A percentile compares a stretch with the other conserved stretches of the same genome.
These are phyloP conservation scores for Hypericum perforatum DNA, from an alignment of 345 rosid species.

Conservation along the genomic window DNA sequence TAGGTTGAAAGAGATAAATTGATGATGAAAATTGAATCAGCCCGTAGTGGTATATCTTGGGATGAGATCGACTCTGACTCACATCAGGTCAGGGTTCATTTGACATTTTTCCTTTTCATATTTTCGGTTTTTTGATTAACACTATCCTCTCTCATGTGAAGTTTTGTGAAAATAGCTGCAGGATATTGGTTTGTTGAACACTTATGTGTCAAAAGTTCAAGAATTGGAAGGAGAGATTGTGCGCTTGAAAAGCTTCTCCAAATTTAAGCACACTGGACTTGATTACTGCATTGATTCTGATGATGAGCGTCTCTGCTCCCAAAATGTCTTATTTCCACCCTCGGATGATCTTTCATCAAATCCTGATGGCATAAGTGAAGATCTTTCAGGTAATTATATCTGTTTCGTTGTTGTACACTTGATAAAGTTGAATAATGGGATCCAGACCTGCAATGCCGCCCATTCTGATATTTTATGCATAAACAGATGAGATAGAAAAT, in stretches of 20 bases:
- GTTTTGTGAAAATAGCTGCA: conserved; percentile 11
- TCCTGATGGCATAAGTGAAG: conserved; percentile 32
- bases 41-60: conserved; percentile 76
- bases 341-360: conserved; percentile 44
- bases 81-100: conserved; percentile 36
- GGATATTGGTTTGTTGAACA: conserved; percentile 63
- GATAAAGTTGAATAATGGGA: conserved; percentile 6
- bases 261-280: conserved; percentile 30
- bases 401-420: background rate
- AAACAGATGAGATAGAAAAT: conserved; percentile 63
- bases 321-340: conserved; percentile 40
- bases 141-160: conserved; percentile 1
- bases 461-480: background rate
- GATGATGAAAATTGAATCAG: conserved; percentile 62
- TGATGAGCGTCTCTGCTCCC: conserved; percentile 48
- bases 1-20: conserved; percentile 89
- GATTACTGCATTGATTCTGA: conserved; percentile 41
- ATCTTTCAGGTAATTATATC: background rate
- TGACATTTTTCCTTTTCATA: conserved; percentile 3
- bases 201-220: conserved; percentile 74
- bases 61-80: conserved; percentile 61
- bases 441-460: background rate
- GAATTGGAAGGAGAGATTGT: conserved; percentile 79
- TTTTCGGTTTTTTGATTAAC: background rate
- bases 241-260: conserved; percentile 38